Evolutionary conservation across 139 green algal species (phyloP).

Genomic region (Marvania coccoides): DNA sequence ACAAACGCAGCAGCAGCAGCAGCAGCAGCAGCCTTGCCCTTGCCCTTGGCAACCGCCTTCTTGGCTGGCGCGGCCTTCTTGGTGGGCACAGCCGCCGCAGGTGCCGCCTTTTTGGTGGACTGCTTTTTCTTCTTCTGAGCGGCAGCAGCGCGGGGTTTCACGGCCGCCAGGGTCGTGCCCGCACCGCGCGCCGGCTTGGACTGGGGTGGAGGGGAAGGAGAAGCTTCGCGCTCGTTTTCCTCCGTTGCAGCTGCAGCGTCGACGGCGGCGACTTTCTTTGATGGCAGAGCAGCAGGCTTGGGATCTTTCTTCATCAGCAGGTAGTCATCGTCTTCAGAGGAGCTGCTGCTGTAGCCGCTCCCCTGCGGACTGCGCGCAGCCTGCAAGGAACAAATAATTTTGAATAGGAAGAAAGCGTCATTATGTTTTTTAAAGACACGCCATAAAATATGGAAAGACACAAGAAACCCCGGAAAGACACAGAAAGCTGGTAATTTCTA

Average conservation of each 20-base stretch:
- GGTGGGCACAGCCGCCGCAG: neutral
- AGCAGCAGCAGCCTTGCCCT: neutral
- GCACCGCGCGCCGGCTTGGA: too few species aligned
- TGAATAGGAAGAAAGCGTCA: too few species aligned
- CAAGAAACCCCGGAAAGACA: too few species aligned
- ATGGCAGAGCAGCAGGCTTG: neutral
- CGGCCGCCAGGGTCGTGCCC: too few species aligned
- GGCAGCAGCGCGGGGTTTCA: neutral
- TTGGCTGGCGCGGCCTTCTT: neutral
- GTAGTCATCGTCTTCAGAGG: neutral
- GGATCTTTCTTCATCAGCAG: neutral
- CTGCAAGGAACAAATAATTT: too few species aligned
- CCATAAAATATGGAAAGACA: too few species aligned
- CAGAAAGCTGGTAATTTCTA: too few species aligned
- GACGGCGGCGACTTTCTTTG: neutral
- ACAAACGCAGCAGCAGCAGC: neutral
- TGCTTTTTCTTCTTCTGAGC: neutral
- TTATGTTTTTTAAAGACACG: neutral
- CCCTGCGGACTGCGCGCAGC: neutral
- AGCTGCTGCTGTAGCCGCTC: neutral
- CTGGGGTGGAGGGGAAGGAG: too few species aligned
- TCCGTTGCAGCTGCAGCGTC: neutral
- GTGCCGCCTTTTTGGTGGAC: neutral
- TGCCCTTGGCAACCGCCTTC: neutral
- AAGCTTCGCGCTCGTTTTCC: neutral